A percentile compares a stretch with the other conserved stretches of the same genome.
phyloP scores from a whole-genome alignment of 1,284 basidiomycete species.

The Phenoliferia sp. region DNA sequence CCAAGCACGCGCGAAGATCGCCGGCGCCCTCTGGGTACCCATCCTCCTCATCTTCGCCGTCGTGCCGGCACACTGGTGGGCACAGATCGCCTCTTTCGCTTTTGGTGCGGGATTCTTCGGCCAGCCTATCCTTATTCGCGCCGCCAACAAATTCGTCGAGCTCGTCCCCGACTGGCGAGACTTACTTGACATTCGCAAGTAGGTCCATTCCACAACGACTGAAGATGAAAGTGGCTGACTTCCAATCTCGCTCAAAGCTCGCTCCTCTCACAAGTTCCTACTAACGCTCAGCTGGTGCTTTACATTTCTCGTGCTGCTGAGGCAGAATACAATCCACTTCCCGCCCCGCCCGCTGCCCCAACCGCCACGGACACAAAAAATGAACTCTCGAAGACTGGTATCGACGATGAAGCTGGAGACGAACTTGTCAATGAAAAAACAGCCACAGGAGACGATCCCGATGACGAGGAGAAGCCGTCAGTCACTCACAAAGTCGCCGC shows the following conservation, averaged over 20 bases:
- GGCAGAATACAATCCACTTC: conserved; percentile 47
- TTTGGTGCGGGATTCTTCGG: conserved; percentile 54
- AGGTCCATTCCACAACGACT: conserved; percentile 13
- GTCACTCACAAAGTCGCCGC: conserved; percentile 38
- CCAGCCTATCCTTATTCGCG: conserved; percentile 49
- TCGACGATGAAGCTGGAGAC: conserved; percentile 2
- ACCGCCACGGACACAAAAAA: conserved; percentile 30
- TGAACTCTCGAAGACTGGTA: conserved; percentile 27
- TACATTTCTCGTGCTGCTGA: conserved; percentile 53
- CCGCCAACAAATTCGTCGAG: conserved; percentile 45
- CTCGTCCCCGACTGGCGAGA: conserved; percentile 51
- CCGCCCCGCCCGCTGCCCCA: conserved; percentile 45
- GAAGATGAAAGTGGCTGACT: no score
- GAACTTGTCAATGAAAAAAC: conserved; percentile 10
- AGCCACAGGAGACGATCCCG: conserved; percentile 37
- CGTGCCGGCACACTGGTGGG: conserved; percentile 47
- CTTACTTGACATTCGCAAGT: conserved; percentile 49
- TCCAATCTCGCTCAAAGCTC: conserved; percentile 44
- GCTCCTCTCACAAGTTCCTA: conserved; percentile 52
- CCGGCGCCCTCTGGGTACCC: conserved; percentile 42
- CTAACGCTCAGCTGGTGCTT: conserved; percentile 55
- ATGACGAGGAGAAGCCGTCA: conserved; percentile 37
- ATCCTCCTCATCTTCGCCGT: conserved; percentile 45
- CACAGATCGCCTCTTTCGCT: conserved; percentile 46
- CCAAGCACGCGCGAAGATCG: conserved; percentile 45